Base-by-base conservation (phyloP, 345 rosid genomes). In the Kandelia obovata region DNA sequence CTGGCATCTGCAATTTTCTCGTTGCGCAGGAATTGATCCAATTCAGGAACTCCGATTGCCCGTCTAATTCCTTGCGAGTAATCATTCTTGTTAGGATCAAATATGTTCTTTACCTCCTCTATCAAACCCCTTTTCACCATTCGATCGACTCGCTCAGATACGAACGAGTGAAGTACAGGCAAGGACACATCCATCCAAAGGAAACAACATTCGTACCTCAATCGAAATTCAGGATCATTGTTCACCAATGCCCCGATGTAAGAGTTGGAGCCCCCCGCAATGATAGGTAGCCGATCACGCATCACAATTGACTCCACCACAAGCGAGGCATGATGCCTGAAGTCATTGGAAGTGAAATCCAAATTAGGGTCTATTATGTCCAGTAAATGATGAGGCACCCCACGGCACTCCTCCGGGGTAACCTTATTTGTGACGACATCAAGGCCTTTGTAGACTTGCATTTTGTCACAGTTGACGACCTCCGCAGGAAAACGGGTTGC, bases 241-340 rank as follows among this genome's bases (percentile, higher is more conserved):
- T 86, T 84, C 61, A 81, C 93, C 55, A 94, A 78, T 6, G 91
- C 91, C 53, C 87, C 81, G 26, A 94, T 78, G 74, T 82, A 91
- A 11, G 98, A 94, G 51, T 89, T 94, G 1, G 98, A 94, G 11
- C 98, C 98, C 0, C 98, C 98, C 1, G 95, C 96, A 20, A 94
- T 80, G 46, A 94, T 85, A 0, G 98, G 97, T 23, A 84, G 75
- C 13, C 85, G 85, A 52, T 78, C 81, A 1, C 82, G 76, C 7
- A 71, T 26, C 4, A 67, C 27, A 52, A 91, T 86, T 3, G 89
- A 81, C 3, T 82, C 75, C 2, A 88, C 68, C 6, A 86, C 80
- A 3, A 10, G 27, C 0, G 85, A 75, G 0, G 92, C 86, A 21
- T 81, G 87, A 11, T 78, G 39, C 2, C 74, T 78, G 58, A 87